Evolutionary conservation across 768 basidiomycete genomes (phyloP), one percentile per base, ranked within the genome.

Genomic region (Mycena filopes): DNA sequence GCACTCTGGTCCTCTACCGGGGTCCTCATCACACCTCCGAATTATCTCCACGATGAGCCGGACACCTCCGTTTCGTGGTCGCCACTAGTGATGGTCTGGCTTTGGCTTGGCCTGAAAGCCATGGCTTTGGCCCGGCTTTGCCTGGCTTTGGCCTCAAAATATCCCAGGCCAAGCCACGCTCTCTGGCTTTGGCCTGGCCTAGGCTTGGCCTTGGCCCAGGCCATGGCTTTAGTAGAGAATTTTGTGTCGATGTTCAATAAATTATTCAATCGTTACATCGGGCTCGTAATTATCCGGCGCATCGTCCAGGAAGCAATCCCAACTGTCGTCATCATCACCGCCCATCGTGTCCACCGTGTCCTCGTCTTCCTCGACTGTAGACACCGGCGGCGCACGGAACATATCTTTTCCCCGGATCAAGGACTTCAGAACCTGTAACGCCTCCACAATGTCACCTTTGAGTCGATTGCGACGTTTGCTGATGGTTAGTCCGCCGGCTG

Each of bases 401-500:
- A 77, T 55, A 0, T 77, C 49, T 42, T 76, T 66, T 29, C 59
- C 6, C 29, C 72, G 49, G 43, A 69, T 55, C 4, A 71, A 40
- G 47, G 74, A 76, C 56, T 77, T 76, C 9, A 77, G 41, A 25
- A 69, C 71, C 55, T 80, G 75, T 20, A 78, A 47, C 1, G 77
- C 78, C 55, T 80, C 74, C 6, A 80, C 72, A 62, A 79, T 73
- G 67, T 81, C 77, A 16, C 67, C 75, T 49, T 80, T 77, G 29
- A 80, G 74, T 6, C 73, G 59, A 55, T 76, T 80, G 18, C 72
- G 70, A 18, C 66, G 73, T 57, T 80, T 79, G 13, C 68, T 75
- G 55, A 81, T 74, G 0, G 81, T 82, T 28, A 82, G 79, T 7
- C 80, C 79, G 12, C 74, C 80, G 4, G 73, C 66, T 1, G 78